Percentiles rank a stretch among this genome's conserved stretches.
These are phyloP conservation scores for Metschnikowia colocasiae DNA, from an alignment of 805 yeast species.

Conservation along the genomic window DNA sequence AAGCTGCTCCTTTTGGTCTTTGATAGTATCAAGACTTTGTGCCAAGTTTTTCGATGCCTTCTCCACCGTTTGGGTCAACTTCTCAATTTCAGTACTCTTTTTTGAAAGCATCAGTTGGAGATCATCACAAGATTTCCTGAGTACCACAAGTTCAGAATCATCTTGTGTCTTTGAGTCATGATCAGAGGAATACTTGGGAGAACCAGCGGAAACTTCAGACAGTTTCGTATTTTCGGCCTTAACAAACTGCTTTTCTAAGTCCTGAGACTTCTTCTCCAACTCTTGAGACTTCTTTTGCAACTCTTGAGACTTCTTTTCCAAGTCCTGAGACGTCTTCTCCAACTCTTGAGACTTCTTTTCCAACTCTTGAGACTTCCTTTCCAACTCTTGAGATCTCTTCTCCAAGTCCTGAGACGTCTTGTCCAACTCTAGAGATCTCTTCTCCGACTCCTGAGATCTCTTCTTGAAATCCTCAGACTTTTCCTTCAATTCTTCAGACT, in stretches of 20 bases:
- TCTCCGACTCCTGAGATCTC: too few relatives aligned
- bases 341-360: too few relatives aligned
- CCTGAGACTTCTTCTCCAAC: neutral
- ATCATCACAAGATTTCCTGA: neutral
- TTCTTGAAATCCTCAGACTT: neutral
- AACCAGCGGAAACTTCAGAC: neutral
- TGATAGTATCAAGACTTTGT: slow-evolving; percentile 1
- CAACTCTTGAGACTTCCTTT: too few relatives aligned
- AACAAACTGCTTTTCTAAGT: neutral
- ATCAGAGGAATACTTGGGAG: too few relatives aligned
- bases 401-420: slow-evolving; percentile 19
- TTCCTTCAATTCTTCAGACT: neutral
- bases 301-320: too few relatives aligned
- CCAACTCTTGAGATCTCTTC: slow-evolving; percentile 22
- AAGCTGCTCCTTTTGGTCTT: slow-evolving; percentile 6
- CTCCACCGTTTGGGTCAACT: slow-evolving; percentile 2
- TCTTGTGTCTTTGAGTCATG: neutral
- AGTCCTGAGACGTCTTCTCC: too few relatives aligned
- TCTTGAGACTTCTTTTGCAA: too few relatives aligned
- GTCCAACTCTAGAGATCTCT: too few relatives aligned
- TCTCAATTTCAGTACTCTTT: neutral
- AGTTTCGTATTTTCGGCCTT: neutral
- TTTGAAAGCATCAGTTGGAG: neutral
- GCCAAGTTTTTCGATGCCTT: slow-evolving; percentile 15
- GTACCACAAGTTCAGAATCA: neutral